Evolutionary conservation across 2,329 filamentous ascomycete species (phyloP).

Genomic region (Ophiostoma novo-ulmi): DNA sequence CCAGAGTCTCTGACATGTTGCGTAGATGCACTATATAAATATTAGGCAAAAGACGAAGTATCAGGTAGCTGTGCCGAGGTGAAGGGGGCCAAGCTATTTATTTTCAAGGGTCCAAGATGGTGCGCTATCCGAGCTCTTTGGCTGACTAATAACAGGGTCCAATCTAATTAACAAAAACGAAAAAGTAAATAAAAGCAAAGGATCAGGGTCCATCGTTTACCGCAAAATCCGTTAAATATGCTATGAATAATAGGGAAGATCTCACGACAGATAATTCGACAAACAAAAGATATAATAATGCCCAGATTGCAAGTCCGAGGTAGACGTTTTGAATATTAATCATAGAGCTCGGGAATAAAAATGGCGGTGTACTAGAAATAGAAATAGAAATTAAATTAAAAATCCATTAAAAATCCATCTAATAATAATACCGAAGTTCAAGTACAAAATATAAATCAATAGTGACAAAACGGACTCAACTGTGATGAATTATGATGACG

Average conservation of each 20-base stretch:
- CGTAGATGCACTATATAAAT: neutral
- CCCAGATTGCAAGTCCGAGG: neutral
- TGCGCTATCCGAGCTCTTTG: neutral
- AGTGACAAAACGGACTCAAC: too few species aligned
- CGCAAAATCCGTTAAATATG: neutral
- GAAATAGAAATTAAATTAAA: neutral
- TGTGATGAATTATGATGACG: too few species aligned
- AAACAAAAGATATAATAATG: neutral
- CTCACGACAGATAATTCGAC: neutral
- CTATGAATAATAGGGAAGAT: too few species aligned
- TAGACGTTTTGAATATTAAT: neutral
- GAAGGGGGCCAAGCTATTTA: too few species aligned
- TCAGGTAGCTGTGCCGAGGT: neutral
- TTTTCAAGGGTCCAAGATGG: neutral
- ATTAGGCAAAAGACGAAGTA: neutral
- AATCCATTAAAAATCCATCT: too few species aligned
- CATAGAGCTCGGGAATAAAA: neutral
- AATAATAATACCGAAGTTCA: too few species aligned
- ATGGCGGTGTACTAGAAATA: neutral
- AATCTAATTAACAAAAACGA: neutral
- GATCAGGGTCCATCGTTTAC: neutral
- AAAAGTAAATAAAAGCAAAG: neutral
- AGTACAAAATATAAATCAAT: too few species aligned
- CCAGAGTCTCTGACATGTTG: neutral
- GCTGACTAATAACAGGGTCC: neutral